These are phyloP conservation scores for Oehlia diaphana DNA, from an alignment of 192 early-diverging fungal genomes.

Conservation along the genomic window DNA sequence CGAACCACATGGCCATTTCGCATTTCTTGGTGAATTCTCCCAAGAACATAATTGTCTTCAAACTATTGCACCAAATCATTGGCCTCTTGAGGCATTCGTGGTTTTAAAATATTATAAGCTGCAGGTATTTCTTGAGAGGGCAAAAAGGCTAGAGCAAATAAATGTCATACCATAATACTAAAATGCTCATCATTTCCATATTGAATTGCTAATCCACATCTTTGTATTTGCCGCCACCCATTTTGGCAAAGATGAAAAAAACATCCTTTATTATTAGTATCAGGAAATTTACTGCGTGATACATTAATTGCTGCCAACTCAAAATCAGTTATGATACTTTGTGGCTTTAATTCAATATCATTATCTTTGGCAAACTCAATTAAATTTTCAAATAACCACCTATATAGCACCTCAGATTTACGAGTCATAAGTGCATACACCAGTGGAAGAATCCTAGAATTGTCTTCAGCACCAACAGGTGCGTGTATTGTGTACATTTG, in stretches of 20 bases:
- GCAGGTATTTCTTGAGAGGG: neutral
- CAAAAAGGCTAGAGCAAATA: constrained; percentile 17
- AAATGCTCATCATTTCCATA: neutral
- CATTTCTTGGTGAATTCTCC: neutral
- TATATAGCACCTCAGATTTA: neutral
- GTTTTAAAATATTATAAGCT: neutral
- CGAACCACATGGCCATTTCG: neutral
- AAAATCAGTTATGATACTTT: constrained; percentile 14
- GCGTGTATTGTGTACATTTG: constrained; percentile 8
- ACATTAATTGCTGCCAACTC: constrained; percentile 8
- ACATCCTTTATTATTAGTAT: neutral
- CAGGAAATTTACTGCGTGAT: neutral
- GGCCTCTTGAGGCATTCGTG: neutral
- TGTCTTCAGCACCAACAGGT: neutral
- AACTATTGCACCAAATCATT: neutral
- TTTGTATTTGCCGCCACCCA: constrained; percentile 2
- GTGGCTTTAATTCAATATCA: neutral
- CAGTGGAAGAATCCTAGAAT: neutral
- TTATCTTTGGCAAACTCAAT: neutral
- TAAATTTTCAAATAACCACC: neutral
- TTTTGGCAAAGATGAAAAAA: constrained; percentile 3
- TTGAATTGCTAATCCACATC: neutral
- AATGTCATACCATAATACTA: neutral
- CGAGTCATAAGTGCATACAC: neutral
- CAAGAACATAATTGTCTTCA: neutral